These are phyloP conservation scores for Coniophora puteana DNA, from an alignment of 1,284 basidiomycete genomes.

Conservation along the genomic window DNA sequence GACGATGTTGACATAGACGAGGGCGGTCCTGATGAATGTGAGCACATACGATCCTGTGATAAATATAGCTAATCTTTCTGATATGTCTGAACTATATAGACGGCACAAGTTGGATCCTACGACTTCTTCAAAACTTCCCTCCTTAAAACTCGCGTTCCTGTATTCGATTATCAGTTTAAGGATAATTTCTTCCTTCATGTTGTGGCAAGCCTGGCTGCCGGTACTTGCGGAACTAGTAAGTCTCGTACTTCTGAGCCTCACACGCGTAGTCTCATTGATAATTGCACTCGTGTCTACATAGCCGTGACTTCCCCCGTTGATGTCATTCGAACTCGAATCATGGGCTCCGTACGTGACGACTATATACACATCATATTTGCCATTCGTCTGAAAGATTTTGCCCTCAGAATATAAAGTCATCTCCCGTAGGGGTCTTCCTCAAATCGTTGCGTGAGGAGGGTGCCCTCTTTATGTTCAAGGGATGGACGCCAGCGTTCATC, in stretches of 20 bases:
- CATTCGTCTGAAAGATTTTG: constrained; percentile 5
- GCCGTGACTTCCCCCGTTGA: constrained; percentile 89
- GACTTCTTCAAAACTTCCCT: constrained; percentile 80
- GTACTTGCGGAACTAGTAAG: constrained; percentile 84
- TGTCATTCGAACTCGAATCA: constrained; percentile 76
- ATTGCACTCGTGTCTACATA: constrained; percentile 24
- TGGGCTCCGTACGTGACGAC: constrained; percentile 58
- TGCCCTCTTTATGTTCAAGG: constrained; percentile 81
- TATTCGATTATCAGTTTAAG: constrained; percentile 63
- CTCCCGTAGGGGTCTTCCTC: constrained; percentile 47
- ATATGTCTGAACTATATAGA: constrained; percentile 35
- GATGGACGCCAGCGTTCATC: constrained; percentile 85
- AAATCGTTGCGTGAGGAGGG: constrained; percentile 72
- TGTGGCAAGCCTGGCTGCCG: constrained; percentile 64
- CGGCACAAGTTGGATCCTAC: constrained; percentile 87
- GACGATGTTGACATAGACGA: constrained; percentile 35
- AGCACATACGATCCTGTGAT: constrained; percentile 9
- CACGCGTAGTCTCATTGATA: neutral
- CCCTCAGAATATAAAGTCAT: constrained; percentile 44
- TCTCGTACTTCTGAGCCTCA: constrained; percentile 10
- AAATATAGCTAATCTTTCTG: constrained; percentile 2
- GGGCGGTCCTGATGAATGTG: constrained; percentile 89
- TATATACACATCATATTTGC: neutral
- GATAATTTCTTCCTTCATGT: constrained; percentile 69
- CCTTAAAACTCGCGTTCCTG: constrained; percentile 49